These are phyloP conservation scores for Arabidopsis arenosa DNA, from an alignment of 345 rosid genomes.

Conservation along the genomic window DNA sequence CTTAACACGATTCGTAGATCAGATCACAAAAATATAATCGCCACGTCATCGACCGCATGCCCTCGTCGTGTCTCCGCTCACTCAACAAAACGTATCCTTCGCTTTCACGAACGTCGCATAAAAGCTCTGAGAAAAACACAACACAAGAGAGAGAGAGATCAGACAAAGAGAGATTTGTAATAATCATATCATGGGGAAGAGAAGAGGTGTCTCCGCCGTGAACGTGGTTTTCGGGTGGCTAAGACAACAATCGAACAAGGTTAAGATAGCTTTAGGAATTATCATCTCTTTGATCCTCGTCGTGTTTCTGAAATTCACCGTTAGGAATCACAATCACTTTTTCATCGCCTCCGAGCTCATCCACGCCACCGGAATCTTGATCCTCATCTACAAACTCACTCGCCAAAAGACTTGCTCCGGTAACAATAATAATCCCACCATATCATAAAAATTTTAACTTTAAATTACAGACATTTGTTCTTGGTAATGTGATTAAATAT, in stretches of 20 bases:
- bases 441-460: background rate
- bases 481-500: background rate
- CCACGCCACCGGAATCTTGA: conserved; percentile 68
- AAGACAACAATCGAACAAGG: conserved; percentile 56
- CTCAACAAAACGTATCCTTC: conserved; percentile 44
- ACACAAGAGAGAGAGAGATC: conserved; percentile 8
- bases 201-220: conserved; percentile 54
- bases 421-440: conserved; percentile 20
- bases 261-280: conserved; percentile 53
- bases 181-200: conserved; percentile 59
- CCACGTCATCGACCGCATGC: conserved; percentile 56
- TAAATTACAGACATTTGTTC: background rate
- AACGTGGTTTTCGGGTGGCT: conserved; percentile 51
- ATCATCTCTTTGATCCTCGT: conserved; percentile 41
- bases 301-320: conserved; percentile 47
- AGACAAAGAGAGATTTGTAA: conserved; percentile 17
- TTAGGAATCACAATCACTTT: conserved; percentile 53
- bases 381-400: conserved; percentile 69
- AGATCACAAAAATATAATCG: conserved; percentile 28
- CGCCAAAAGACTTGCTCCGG: conserved; percentile 72
- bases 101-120: conserved; percentile 35
- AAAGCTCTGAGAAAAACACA: conserved; percentile 31
- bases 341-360: conserved; percentile 66
- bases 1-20: background rate
- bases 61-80: conserved; percentile 53